These are phyloP conservation scores for Lachancea dasiensis DNA, from an alignment of 805 yeast genomes.

Conservation along the genomic window DNA sequence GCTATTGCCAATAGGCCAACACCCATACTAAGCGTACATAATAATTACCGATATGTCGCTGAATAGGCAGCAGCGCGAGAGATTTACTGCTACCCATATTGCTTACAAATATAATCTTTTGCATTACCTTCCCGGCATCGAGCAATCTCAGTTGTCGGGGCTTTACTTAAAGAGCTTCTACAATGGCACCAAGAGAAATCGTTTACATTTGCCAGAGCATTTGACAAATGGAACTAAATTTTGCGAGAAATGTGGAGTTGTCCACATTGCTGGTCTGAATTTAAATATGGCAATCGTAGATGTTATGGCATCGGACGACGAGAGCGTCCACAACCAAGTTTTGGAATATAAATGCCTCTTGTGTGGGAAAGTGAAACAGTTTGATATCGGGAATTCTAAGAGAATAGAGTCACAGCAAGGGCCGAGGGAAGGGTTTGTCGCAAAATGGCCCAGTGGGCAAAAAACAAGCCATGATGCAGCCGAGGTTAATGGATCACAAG, in stretches of 20 bases:
- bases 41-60: constrained; percentile 7
- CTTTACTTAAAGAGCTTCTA: constrained; percentile 28
- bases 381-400: not conserved
- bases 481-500: not conserved
- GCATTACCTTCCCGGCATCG: constrained; percentile 22
- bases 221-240: constrained; percentile 21
- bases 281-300: constrained; percentile 19
- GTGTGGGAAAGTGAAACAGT: constrained; percentile 21
- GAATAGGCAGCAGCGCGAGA: constrained; percentile 25
- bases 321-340: constrained; percentile 7
- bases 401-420: not conserved
- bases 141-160: constrained; percentile 23
- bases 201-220: constrained; percentile 21
- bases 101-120: constrained; percentile 26
- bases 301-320: not conserved
- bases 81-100: constrained; percentile 23
- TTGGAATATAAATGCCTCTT: constrained; percentile 27
- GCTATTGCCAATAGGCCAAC: too few species aligned
- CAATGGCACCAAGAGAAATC: constrained; percentile 27
- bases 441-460: constrained; percentile 22
- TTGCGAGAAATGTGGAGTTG: constrained; percentile 28
- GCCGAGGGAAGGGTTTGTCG: constrained; percentile 15
- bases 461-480: constrained; percentile 2
- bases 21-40: not conserved
- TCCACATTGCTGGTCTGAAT: constrained; percentile 30